Conservation (phyloP, 176 grass and related monocot species). For the Aegilops speltoides region DNA sequence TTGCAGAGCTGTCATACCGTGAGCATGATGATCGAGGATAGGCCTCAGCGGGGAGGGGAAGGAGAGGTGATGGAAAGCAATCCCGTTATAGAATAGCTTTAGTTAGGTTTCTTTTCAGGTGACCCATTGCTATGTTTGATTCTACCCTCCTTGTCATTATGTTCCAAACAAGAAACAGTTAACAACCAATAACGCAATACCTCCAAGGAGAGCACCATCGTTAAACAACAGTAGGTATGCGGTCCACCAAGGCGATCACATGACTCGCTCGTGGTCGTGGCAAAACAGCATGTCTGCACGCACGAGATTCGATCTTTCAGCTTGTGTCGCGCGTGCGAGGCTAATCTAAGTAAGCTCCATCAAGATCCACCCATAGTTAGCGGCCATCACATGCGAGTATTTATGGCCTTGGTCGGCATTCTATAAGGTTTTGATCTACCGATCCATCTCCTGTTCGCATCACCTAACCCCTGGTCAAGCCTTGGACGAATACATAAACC, state of each 20-base stretch:
- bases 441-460: background rate
- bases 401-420: conserved; percentile 40
- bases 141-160: background rate
- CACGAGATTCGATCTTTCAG: background rate
- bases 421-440: conserved; percentile 3
- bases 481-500: conserved; percentile 47
- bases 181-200: conserved; percentile 1
- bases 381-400: conserved; percentile 29
- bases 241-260: background rate
- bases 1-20: too few relatives aligned
- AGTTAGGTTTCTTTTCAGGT: conserved; percentile 30
- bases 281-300: background rate
- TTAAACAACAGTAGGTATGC: background rate
- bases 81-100: background rate
- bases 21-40: too few relatives aligned
- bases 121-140: conserved; percentile 26
- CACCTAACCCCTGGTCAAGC: conserved; percentile 43
- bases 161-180: background rate
- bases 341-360: background rate
- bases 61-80: too few relatives aligned
- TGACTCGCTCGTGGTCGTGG: background rate
- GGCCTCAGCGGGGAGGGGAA: too few relatives aligned
- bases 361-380: conserved; percentile 1
- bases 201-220: conserved; percentile 10
- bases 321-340: background rate